Conservation (phyloP, 1,284 basidiomycete species). For the Austroboletus niveus region DNA sequence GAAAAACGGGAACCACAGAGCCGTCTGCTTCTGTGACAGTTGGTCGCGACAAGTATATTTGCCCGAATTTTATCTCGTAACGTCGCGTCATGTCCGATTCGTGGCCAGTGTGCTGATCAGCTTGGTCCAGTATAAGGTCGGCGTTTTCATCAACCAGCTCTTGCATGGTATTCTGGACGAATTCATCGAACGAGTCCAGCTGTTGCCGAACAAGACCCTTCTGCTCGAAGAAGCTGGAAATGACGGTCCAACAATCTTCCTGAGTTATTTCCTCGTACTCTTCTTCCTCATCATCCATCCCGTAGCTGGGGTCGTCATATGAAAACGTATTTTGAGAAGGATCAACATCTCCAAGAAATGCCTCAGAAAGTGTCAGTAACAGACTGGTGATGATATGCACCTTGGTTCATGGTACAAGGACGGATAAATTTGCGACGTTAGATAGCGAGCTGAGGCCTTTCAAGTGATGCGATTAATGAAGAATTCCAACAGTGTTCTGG, state of each 20-base stretch:
- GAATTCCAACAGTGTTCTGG: neutral
- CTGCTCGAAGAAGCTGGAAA: constrained; percentile 94
- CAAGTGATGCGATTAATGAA: neutral
- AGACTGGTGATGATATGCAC: constrained; percentile 37
- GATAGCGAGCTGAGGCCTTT: neutral
- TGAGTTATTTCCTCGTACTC: constrained; percentile 80
- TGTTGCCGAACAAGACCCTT: constrained; percentile 98
- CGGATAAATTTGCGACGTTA: neutral
- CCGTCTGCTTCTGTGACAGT: constrained; percentile 97
- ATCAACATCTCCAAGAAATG: constrained; percentile 41
- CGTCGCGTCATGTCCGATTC: constrained; percentile 81
- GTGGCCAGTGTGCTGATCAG: constrained; percentile 90
- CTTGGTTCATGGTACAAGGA: constrained; percentile 36
- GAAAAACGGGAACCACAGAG: constrained; percentile 89
- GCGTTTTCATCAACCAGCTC: constrained; percentile 96
- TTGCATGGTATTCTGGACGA: constrained; percentile 99
- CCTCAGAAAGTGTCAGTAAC: constrained; percentile 27
- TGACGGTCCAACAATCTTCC: constrained; percentile 95
- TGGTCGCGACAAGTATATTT: constrained; percentile 95
- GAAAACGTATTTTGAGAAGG: constrained; percentile 49
- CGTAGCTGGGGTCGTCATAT: constrained; percentile 59
- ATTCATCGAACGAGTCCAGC: constrained; percentile 98
- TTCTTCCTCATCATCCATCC: constrained; percentile 61
- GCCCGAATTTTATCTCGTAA: constrained; percentile 97
- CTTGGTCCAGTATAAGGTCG: constrained; percentile 94